A percentile compares a stretch with the other conserved stretches of the same genome.
Evolutionary conservation across 2,329 filamentous ascomycete genomes (phyloP).

Genomic region (Xylaria sp.): DNA sequence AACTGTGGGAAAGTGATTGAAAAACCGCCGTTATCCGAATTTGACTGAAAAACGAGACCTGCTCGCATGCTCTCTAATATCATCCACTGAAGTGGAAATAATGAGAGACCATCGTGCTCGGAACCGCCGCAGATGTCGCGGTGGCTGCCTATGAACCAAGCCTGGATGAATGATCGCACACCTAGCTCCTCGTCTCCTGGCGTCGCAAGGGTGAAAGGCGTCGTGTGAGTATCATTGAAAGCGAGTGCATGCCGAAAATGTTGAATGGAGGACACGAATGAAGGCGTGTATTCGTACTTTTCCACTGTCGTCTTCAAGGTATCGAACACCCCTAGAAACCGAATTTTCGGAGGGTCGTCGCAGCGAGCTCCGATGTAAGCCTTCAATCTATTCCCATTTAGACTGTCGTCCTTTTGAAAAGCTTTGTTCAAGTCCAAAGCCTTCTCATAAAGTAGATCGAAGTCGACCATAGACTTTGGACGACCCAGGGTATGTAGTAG

Average conservation of each 20-base stretch:
- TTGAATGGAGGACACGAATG: slow-evolving; percentile 21
- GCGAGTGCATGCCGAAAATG: slow-evolving; percentile 32
- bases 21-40: neutral
- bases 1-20: slow-evolving; percentile 30
- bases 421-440: neutral
- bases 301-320: slow-evolving; percentile 9
- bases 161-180: slow-evolving; percentile 25
- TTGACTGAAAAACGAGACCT: slow-evolving; percentile 17
- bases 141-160: slow-evolving; percentile 31
- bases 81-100: slow-evolving; percentile 33
- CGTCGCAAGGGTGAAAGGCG: slow-evolving; percentile 3
- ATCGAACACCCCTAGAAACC: slow-evolving; percentile 27
- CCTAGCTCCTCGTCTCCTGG: slow-evolving; percentile 2
- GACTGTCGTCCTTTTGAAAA: slow-evolving; percentile 16
- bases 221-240: slow-evolving; percentile 27
- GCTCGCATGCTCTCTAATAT: slow-evolving; percentile 29
- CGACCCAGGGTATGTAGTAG: slow-evolving; percentile 21
- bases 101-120: slow-evolving; percentile 29
- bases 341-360: slow-evolving; percentile 17
- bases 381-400: slow-evolving; percentile 19
- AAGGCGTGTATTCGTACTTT: slow-evolving; percentile 32
- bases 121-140: slow-evolving; percentile 28
- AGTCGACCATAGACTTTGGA: slow-evolving; percentile 25
- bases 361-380: slow-evolving; percentile 17
- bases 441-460: slow-evolving; percentile 30